Evolutionary conservation across 1,284 basidiomycete species (phyloP).

Genomic region (Phaffia rhodozyma): DNA sequence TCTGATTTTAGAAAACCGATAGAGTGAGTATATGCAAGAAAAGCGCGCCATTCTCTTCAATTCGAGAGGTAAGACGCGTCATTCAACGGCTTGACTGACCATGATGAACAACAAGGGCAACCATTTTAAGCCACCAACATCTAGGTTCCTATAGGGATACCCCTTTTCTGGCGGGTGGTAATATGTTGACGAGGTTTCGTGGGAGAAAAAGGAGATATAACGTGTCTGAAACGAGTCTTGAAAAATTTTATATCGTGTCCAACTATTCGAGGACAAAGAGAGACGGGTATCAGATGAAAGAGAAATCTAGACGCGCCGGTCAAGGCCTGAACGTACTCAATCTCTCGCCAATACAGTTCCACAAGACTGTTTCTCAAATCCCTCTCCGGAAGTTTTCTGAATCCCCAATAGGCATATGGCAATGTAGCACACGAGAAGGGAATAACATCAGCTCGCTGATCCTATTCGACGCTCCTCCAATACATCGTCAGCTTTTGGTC

Average conservation of each 20-base stretch:
- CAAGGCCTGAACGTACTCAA: slow-evolving; percentile 18
- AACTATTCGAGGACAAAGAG: slow-evolving; percentile 23
- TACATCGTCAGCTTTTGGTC: too few species aligned
- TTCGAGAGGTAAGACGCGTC: too few species aligned
- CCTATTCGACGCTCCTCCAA: too few species aligned
- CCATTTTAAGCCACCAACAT: slow-evolving; percentile 36
- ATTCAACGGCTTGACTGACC: slow-evolving; percentile 23
- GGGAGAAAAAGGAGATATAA: slow-evolving; percentile 15
- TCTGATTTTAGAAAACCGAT: slow-evolving; percentile 20
- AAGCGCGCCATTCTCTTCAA: background rate
- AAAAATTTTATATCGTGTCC: slow-evolving; percentile 39
- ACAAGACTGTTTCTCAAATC: slow-evolving; percentile 35
- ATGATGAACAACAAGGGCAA: slow-evolving; percentile 37
- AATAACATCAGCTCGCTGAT: background rate
- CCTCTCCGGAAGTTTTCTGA: slow-evolving; percentile 34
- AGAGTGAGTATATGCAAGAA: background rate
- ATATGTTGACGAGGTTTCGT: slow-evolving; percentile 10
- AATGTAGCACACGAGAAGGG: background rate
- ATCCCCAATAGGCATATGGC: slow-evolving; percentile 2
- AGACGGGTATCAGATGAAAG: slow-evolving; percentile 4
- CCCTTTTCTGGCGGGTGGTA: background rate
- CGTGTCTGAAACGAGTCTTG: slow-evolving; percentile 32
- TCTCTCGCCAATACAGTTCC: slow-evolving; percentile 29
- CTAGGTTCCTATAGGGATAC: slow-evolving; percentile 23
- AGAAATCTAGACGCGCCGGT: background rate